A percentile compares a stretch with the other conserved stretches of the same genome.
phyloP scores from a whole-genome alignment of 148 eudicot genomes.

The Cornus florida region DNA sequence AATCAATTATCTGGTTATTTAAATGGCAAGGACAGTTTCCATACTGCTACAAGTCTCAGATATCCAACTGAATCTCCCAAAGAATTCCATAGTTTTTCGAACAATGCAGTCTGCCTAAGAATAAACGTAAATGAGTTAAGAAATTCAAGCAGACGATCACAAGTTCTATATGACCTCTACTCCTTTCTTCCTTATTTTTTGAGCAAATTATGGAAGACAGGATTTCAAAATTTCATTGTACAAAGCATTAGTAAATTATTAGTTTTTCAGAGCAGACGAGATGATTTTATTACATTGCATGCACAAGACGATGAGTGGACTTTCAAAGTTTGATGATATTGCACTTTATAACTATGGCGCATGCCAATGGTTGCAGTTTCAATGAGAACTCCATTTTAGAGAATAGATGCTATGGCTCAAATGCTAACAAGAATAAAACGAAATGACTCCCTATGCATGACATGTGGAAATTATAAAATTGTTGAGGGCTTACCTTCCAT shows the following conservation, averaged over 20 bases:
- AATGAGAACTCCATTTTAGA: neutral
- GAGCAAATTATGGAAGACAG: too few species aligned
- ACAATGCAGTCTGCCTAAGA: conserved; percentile 55
- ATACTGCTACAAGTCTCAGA: conserved; percentile 69
- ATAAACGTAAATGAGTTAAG: conserved; percentile 12
- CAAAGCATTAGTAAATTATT: neutral
- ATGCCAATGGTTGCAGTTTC: neutral
- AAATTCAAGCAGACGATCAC: neutral
- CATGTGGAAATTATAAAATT: neutral
- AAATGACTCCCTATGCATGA: neutral
- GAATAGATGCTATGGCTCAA: neutral
- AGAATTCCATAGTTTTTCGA: conserved; percentile 65
- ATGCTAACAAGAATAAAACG: neutral
- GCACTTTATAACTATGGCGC: neutral
- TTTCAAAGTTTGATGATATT: neutral
- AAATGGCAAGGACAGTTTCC: conserved; percentile 3
- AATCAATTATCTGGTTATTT: neutral
- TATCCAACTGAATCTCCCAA: conserved; percentile 60
- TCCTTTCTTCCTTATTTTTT: too few species aligned
- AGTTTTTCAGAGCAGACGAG: neutral
- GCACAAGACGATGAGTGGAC: neutral
- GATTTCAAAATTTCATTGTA: neutral
- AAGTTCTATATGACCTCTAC: neutral
- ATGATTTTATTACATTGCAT: neutral
- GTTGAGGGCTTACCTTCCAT: conserved; percentile 59